Evolutionary conservation across 306 rosid genomes (phyloP), one percentile per base, ranked within the genome.

Genomic region (Corylus americana): DNA sequence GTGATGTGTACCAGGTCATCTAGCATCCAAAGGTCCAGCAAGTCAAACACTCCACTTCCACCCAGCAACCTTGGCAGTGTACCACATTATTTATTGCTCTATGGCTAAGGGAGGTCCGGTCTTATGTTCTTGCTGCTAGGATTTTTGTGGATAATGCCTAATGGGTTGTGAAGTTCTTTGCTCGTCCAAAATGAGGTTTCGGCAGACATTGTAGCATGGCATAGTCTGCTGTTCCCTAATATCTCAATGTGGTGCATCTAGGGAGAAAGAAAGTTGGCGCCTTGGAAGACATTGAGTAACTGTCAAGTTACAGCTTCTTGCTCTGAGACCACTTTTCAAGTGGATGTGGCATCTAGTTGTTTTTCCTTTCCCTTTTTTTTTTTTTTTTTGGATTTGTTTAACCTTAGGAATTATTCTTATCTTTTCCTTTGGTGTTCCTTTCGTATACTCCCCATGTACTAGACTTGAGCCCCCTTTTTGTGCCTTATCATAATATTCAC

Each of bases 1-100:
- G 55, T 84, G 83, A 55, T 70, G 83, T 20, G 82, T n/a, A 87
- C 81, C 70, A 89, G 82, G 74, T 91, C 90, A 68, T 90, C 97
- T 1, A 87, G 84, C 84, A 77, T 84, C 98, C 98, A 95, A 14
- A 82, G 76, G 62, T 85, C 85, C 67, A 73, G 22, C 53, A 78
- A 76, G 42, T 70, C 83, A 45, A 76, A 29, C 49, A 82, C 74
- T 2, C 83, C 55, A 12, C 53, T 72, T 57, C 74, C 87, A 27
- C 77, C 48, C 58, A 31, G 20, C 42, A 25, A 68, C 25, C 82
- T 59, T 66, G 22, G 61, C 54, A 57, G 11, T 20, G 62, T 18
- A 62, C 68, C 44, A 62, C 68, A 8, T 62, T 62, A 35, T 62
- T 62, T 29, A 27, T 27, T 62, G 42, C 68, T 29, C 18, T 27